phyloP scores from a whole-genome alignment of 129 eudicot genomes.

The Helichrysum umbraculigerum region DNA sequence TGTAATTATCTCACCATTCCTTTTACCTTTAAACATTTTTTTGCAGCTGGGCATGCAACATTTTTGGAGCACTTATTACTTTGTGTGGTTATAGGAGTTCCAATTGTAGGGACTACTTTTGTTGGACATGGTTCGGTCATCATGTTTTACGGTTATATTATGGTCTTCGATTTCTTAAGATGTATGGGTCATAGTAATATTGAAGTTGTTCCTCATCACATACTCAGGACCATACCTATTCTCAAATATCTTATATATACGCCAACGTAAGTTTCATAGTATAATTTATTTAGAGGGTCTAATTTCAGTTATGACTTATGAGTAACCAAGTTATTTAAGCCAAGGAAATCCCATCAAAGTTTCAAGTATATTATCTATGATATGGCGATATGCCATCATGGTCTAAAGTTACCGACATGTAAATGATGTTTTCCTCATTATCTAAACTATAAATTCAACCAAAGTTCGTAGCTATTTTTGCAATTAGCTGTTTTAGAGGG shows the following conservation, averaged over 20 bases:
- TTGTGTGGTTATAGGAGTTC: constrained; percentile 62
- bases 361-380: too few species aligned
- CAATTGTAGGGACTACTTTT: constrained; percentile 53
- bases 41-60: constrained; percentile 77
- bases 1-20: neutral
- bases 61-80: constrained; percentile 73
- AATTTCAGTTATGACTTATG: neutral
- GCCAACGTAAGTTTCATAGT: constrained; percentile 51
- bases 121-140: constrained; percentile 69
- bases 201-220: constrained; percentile 54
- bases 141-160: constrained; percentile 53
- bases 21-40: constrained; percentile 15
- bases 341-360: too few species aligned
- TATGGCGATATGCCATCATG: neutral
- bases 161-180: constrained; percentile 73
- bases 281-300: neutral
- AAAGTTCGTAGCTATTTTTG: neutral
- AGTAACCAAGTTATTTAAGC: too few species aligned
- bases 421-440: too few species aligned
- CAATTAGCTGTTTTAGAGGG: neutral
- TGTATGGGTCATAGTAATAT: constrained; percentile 77
- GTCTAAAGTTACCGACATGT: neutral
- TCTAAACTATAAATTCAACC: neutral
- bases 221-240: constrained; percentile 44
- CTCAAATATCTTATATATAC: constrained; percentile 57